Evolutionary conservation across 208 protist species (phyloP).

Genomic region (Willaertia magna): DNA sequence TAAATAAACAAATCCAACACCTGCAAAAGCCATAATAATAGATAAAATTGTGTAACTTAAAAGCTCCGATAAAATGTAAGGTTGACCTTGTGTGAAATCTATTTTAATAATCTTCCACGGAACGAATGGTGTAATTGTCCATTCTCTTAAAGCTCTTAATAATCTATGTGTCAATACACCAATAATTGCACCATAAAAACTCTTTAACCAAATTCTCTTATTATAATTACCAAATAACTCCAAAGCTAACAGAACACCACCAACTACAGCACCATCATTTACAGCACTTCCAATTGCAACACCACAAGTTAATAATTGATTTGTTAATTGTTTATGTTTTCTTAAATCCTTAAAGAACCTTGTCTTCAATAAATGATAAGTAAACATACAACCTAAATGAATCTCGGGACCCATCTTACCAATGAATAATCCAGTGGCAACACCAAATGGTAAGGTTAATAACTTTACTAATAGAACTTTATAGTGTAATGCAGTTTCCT

Average conservation of each 20-base stretch:
- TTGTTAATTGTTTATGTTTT: background rate
- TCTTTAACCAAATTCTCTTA: background rate
- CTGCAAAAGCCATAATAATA: background rate
- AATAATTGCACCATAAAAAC: background rate
- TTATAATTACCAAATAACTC: background rate
- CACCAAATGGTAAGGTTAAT: background rate
- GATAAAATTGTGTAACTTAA: background rate
- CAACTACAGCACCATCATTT: background rate
- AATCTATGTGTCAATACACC: background rate
- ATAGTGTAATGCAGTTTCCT: background rate
- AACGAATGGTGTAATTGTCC: background rate
- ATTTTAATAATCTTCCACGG: background rate
- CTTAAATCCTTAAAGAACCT: background rate
- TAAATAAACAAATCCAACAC: background rate
- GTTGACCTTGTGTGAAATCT: too few relatives aligned
- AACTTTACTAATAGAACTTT: background rate
- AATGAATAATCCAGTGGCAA: background rate
- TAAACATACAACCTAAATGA: background rate
- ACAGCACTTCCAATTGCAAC: background rate
- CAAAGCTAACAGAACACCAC: background rate
- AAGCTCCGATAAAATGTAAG: background rate
- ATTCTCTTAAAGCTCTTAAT: background rate
- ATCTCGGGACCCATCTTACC: background rate
- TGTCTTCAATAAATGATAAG: background rate
- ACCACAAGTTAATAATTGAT: background rate